Evolutionary conservation across 768 basidiomycete species (phyloP), one percentile per base, ranked within the genome.

Genomic region (Amanita inopinata): DNA sequence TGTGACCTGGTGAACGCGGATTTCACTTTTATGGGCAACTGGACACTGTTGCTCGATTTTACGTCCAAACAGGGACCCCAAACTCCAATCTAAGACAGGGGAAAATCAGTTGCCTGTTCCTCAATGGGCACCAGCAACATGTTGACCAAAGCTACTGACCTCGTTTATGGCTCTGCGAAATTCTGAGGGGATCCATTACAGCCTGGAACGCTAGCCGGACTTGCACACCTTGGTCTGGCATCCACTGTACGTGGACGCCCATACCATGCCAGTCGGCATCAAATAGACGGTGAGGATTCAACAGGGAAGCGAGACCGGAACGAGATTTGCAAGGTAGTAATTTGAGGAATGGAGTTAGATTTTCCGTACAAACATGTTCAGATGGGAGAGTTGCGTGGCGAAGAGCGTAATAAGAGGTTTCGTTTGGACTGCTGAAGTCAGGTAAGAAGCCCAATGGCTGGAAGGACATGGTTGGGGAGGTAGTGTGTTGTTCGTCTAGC

Each of bases 281-380:
- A 51, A 97, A 92, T 2, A 94, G 61, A 2, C 70, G 72, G 51
- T 94, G 88, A 0, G 90, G 85, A 54, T 92, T 88, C 33, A 98
- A 66, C 17, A 97, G 69, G 11, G 62, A 67, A 0, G 90, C 86
- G 15, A 97, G 70, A 9, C 96, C 93, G 0, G 92, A 89, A 14
- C 72, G 65, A 4, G 86, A 79, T 55, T 96, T 89, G 68, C 94
- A 98, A 0, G 96, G 96, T 1, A 98, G 66, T 7, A 97, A 77
- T 56, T 94, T 91, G 45, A 97, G 71, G 63, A 98, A 96, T 0
- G 96, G 94, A 0, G 94, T 97, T 6, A 98, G 66, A 54, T 97
- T 97, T 57, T 98, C 96, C 3, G 94, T 98, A 56, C 94, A 99
- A n/a, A 97, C 85, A 51, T 81, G 70, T 56, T 93, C 88, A 2